Evolutionary conservation across 345 rosid species (phyloP).

Genomic region (Eucalyptus decipiens): DNA sequence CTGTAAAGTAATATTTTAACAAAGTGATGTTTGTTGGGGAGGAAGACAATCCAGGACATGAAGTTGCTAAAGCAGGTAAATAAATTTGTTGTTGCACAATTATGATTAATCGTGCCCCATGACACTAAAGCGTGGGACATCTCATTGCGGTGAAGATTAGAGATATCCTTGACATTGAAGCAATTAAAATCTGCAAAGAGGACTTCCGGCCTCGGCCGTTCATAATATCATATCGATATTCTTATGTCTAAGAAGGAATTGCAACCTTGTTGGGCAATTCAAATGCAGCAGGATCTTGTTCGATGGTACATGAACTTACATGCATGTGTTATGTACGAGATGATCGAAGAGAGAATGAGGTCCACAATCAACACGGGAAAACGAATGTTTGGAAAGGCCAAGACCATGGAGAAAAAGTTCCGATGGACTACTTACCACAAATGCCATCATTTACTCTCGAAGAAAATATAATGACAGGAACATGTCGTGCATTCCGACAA

Average conservation of each 20-base stretch:
- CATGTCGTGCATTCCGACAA: constrained; percentile 71
- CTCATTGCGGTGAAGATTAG: background rate
- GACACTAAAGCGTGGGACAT: background rate
- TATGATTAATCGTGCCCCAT: background rate
- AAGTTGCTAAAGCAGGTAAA: background rate
- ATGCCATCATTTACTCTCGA: constrained; percentile 98
- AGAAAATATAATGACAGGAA: constrained; percentile 42
- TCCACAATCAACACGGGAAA: background rate
- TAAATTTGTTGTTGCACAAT: background rate
- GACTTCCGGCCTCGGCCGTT: background rate
- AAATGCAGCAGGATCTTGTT: background rate
- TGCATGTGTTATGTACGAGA: background rate
- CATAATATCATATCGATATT: background rate
- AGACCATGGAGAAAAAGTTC: background rate
- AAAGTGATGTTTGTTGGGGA: background rate
- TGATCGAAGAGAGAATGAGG: background rate
- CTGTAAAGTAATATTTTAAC: background rate
- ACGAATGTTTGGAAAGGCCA: background rate
- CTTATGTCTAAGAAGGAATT: background rate
- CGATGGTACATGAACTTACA: background rate
- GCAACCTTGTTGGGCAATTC: background rate
- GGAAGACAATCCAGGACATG: background rate
- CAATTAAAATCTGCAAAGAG: background rate
- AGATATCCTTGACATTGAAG: background rate
- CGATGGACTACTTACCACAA: constrained; percentile 45